phyloP scores from a whole-genome alignment of 2,329 filamentous ascomycete species.

The Amphichorda felina region DNA sequence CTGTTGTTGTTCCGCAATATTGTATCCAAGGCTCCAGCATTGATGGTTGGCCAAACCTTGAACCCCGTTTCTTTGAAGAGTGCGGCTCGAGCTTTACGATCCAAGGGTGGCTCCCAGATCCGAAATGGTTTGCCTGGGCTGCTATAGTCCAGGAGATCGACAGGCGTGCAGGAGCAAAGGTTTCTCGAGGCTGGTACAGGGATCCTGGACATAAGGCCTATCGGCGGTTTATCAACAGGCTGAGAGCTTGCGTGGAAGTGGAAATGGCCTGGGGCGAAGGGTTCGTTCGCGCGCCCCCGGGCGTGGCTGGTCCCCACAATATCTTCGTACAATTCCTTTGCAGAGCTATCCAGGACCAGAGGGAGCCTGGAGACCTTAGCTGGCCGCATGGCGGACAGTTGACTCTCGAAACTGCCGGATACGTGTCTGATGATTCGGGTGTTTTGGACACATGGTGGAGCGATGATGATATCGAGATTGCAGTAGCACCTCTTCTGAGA shows the following conservation, averaged over 20 bases:
- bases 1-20: neutral
- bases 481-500: neutral
- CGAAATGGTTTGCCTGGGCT: constrained; percentile 21
- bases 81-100: constrained; percentile 24
- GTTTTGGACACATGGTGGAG: constrained; percentile 5
- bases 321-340: constrained; percentile 15
- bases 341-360: neutral
- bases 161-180: constrained; percentile 6
- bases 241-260: constrained; percentile 30
- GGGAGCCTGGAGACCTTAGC: neutral
- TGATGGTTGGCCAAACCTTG: neutral
- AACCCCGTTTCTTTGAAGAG: constrained; percentile 1
- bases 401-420: constrained; percentile 5
- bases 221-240: constrained; percentile 10
- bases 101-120: constrained; percentile 30
- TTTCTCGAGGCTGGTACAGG: neutral
- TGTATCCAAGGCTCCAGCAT: neutral
- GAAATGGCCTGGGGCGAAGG: constrained; percentile 26
- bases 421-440: neutral
- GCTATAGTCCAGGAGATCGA: constrained; percentile 15
- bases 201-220: neutral
- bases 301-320: constrained; percentile 17
- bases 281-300: constrained; percentile 10
- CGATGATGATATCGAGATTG: constrained; percentile 7
- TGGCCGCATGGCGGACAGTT: constrained; percentile 16